A percentile compares a stretch with the other conserved stretches of the same genome.
Evolutionary conservation across 1,139 yeast species (phyloP).

Genomic region (Saccharomyces hybrid): DNA sequence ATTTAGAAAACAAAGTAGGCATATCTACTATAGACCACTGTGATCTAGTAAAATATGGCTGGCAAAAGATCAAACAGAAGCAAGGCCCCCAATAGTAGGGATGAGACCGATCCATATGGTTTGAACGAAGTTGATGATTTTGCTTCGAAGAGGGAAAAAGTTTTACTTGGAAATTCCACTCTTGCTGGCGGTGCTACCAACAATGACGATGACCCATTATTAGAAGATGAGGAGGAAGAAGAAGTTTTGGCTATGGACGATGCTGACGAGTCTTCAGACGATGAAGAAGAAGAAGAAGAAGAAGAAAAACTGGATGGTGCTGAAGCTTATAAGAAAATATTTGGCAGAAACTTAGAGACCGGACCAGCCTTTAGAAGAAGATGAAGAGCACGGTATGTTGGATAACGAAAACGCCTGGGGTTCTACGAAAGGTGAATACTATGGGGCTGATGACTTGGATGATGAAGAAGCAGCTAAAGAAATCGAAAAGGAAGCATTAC

Average conservation of each 20-base stretch:
- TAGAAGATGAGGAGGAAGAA: slow-evolving; percentile 43
- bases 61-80: slow-evolving; percentile 6
- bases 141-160: slow-evolving; percentile 56
- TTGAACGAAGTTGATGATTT: slow-evolving; percentile 68
- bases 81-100: slow-evolving; percentile 2
- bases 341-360: slow-evolving; percentile 33
- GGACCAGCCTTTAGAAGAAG: slow-evolving; percentile 35
- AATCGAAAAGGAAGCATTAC: slow-evolving; percentile 81
- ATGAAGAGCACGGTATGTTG: slow-evolving; percentile 42
- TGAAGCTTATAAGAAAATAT: slow-evolving; percentile 36
- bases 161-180: slow-evolving; percentile 54
- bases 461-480: slow-evolving; percentile 72
- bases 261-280: slow-evolving; percentile 25
- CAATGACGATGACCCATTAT: slow-evolving; percentile 16
- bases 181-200: slow-evolving; percentile 31
- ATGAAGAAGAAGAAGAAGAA: slow-evolving; percentile 42
- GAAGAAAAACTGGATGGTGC: slow-evolving; percentile 41
- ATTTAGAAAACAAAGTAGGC: not conserved
- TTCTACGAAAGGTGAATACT: slow-evolving; percentile 59
- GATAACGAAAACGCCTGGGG: slow-evolving; percentile 78
- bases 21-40: not conserved
- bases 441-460: slow-evolving; percentile 71
- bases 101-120: slow-evolving; percentile 31
- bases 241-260: slow-evolving; percentile 40
- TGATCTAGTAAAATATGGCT: slow-evolving; percentile 6